Percentiles rank a stretch among this genome's conserved stretches.
phyloP scores from a whole-genome alignment of 1,284 basidiomycete genomes.

The Ustilago tritici region DNA sequence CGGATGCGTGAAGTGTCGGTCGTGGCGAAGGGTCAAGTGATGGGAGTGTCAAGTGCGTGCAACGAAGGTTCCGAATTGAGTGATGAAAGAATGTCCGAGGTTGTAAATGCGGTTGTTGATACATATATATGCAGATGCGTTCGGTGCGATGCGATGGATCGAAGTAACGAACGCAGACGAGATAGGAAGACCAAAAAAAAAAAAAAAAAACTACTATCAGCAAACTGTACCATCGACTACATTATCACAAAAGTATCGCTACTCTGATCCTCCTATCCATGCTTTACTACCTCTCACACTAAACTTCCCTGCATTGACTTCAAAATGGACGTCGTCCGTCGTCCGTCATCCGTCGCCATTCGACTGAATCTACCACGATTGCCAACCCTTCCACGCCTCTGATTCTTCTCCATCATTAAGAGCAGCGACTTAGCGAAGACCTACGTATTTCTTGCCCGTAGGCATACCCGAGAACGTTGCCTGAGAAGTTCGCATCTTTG shows the following conservation, averaged over 20 bases:
- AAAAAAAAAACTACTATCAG: neutral
- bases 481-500: constrained; percentile 55
- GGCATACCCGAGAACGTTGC: constrained; percentile 60
- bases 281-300: neutral
- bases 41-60: neutral
- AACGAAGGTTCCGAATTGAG: too few relatives aligned
- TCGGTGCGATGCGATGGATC: too few relatives aligned
- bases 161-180: too few relatives aligned
- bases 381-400: neutral
- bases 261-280: neutral
- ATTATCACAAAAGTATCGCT: neutral
- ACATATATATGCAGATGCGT: too few relatives aligned
- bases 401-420: neutral
- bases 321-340: too few relatives aligned
- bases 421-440: neutral
- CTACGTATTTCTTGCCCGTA: constrained; percentile 65
- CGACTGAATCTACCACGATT: neutral
- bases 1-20: neutral
- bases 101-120: too few relatives aligned
- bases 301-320: too few relatives aligned
- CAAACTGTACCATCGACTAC: neutral
- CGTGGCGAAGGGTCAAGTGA: neutral
- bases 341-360: neutral
- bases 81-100: too few relatives aligned
- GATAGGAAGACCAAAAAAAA: neutral